These are phyloP conservation scores for Stagonosporopsis rhizophila DNA, from an alignment of 2,329 filamentous ascomycete species.

Conservation along the genomic window DNA sequence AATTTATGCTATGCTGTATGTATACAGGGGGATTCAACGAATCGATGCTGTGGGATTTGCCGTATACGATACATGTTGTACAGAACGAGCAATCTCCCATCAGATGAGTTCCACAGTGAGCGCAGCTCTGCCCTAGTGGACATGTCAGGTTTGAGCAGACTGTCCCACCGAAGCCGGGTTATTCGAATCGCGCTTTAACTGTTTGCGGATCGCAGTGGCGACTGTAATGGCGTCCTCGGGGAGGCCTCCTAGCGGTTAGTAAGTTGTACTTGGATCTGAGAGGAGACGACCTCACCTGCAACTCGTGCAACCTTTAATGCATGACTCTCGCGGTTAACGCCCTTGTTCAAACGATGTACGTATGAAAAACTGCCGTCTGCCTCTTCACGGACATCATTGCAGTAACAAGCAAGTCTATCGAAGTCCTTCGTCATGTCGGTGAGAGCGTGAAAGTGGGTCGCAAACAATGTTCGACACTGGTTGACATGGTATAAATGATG, in stretches of 20 bases:
- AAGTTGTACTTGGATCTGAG: neutral
- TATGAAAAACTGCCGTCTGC: constrained; percentile 73
- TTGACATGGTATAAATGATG: constrained; percentile 83
- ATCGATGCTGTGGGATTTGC: neutral
- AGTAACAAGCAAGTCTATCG: constrained; percentile 74
- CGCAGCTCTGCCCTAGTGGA: neutral
- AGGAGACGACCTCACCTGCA: constrained; percentile 61
- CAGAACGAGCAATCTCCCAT: neutral
- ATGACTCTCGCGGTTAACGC: constrained; percentile 86
- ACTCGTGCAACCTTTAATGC: constrained; percentile 92
- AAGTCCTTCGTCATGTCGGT: constrained; percentile 75
- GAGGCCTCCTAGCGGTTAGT: constrained; percentile 57
- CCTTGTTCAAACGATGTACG: constrained; percentile 79
- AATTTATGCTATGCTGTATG: constrained; percentile 1
- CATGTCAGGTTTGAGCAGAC: neutral
- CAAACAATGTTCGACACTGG: constrained; percentile 82
- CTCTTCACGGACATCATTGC: constrained; percentile 86
- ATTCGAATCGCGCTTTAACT: constrained; percentile 24
- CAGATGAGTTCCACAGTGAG: neutral
- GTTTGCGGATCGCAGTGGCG: constrained; percentile 65
- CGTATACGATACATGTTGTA: neutral
- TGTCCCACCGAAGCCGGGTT: neutral
- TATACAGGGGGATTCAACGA: neutral
- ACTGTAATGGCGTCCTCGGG: constrained; percentile 74
- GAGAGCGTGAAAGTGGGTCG: constrained; percentile 90